Base-by-base conservation (phyloP, 805 yeast genomes). In the Candida anglica region DNA sequence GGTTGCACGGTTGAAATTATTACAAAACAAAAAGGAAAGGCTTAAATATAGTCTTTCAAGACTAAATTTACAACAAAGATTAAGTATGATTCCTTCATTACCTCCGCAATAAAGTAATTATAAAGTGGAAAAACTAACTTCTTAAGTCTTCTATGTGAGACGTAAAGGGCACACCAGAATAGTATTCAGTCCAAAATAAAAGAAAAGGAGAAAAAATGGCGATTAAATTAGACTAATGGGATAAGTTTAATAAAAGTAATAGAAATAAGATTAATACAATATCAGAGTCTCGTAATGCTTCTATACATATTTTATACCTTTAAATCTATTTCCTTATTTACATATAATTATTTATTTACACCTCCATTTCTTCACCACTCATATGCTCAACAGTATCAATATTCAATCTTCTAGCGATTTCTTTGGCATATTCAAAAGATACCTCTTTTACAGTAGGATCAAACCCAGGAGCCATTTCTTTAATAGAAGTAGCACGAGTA, bases 11-110 rank as follows among this genome's bases (percentile, higher is more conserved):
- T 51, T 73, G 42, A 56, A 59, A 39, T 52, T 62, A 28, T 43
- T 73, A 38, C 56, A 58, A 39, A 55, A 65, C 39, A 67, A 71
- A 53, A 69, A 60, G 47, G 67, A 68, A 37, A 49, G 77, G 33
- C 53, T 72, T 48, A 60, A 60, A 53, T 60, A 66, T 43, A 56
- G 58, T 28, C 28, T 37, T 13, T 18, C 30, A 16, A 37, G 47
- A 32, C 34, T 43, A 27, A 43, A 44, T 20, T 32, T 50, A 8
- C 50, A 50, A 26, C 47, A 47, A 15, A 32, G 50, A 27, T 36
- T 44, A 26, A 40, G 44, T 28, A 30, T 31, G 39, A 39, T 37
- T 6, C 42, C 42, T 11, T 33, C 43, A 5, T 30, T 41, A n/a
- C 45, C 36, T 6, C 46, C 42, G 9, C 15, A 28, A 20, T 23